A percentile compares a stretch with the other conserved stretches of the same genome.
Conservation (phyloP, 805 yeast genomes). For the Metschnikowia cerradonensis region DNA sequence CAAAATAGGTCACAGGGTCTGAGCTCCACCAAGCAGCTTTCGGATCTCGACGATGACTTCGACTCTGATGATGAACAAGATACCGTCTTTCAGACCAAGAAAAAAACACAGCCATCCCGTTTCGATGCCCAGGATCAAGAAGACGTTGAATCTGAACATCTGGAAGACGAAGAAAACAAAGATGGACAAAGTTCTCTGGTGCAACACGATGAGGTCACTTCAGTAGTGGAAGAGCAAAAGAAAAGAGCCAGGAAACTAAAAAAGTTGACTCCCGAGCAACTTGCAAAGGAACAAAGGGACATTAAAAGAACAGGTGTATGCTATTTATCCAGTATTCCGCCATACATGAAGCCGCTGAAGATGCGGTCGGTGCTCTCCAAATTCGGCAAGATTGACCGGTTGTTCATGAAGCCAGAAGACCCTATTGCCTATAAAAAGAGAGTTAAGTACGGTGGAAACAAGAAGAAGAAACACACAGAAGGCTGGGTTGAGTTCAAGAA, state of each 20-base stretch:
- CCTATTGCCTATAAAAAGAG: slow-evolving; percentile 58
- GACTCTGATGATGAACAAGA: slow-evolving; percentile 14
- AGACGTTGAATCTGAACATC: slow-evolving; percentile 3
- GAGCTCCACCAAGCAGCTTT: background rate
- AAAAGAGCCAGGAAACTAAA: slow-evolving; percentile 40
- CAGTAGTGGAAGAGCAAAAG: slow-evolving; percentile 16
- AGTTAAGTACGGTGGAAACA: slow-evolving; percentile 86
- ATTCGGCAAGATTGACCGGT: slow-evolving; percentile 85
- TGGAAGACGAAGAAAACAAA: slow-evolving; percentile 2
- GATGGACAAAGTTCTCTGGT: background rate
- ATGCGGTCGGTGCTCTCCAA: slow-evolving; percentile 73
- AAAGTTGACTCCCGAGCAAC: slow-evolving; percentile 51
- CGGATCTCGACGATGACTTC: slow-evolving; percentile 13
- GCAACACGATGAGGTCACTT: slow-evolving; percentile 14
- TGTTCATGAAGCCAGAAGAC: slow-evolving; percentile 85
- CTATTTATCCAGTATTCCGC: slow-evolving; percentile 88
- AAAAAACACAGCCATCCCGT: slow-evolving; percentile 2
- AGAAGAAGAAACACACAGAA: slow-evolving; percentile 80
- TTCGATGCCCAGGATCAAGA: slow-evolving; percentile 4
- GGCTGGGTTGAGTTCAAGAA: slow-evolving; percentile 94
- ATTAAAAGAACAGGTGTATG: slow-evolving; percentile 81
- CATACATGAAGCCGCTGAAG: slow-evolving; percentile 94
- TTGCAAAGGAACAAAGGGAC: slow-evolving; percentile 51
- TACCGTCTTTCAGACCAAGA: slow-evolving; percentile 13
- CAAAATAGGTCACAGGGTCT: background rate